Conservation (phyloP, 352 stramenopile genomes). For the Phytophthora pseudosyringae region DNA sequence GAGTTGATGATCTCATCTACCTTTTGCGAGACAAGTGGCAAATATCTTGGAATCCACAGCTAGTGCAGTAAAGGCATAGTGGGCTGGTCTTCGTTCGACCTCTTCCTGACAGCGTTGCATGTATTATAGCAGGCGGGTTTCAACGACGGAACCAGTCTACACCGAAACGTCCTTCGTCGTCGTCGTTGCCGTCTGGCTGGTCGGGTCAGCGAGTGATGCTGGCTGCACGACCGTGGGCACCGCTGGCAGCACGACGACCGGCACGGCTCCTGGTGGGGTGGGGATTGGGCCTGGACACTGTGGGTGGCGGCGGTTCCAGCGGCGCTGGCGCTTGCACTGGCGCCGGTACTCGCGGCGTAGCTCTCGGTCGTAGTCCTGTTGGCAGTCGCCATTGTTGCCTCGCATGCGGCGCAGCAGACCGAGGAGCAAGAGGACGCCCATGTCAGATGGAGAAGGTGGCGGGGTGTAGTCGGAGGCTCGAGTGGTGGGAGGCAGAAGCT, state of each 20-base stretch:
- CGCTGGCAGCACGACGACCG: background rate
- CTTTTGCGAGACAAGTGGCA: no score
- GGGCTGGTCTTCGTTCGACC: no score
- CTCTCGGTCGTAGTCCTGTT: slow-evolving; percentile 30
- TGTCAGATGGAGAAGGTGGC: slow-evolving; percentile 1
- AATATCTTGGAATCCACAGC: no score
- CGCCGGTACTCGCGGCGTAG: slow-evolving; percentile 25
- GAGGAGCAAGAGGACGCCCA: slow-evolving; percentile 27
- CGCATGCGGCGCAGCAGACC: slow-evolving; percentile 24
- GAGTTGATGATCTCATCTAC: no score
- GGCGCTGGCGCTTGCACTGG: slow-evolving; percentile 29
- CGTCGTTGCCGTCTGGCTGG: background rate
- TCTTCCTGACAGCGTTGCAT: no score
- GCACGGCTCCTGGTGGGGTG: background rate
- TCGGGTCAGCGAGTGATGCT: no score
- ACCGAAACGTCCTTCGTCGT: background rate
- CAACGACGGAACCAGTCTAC: background rate
- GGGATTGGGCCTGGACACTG: slow-evolving; percentile 11
- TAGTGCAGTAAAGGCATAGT: no score
- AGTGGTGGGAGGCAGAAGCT: slow-evolving; percentile 15
- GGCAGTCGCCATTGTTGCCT: slow-evolving; percentile 10
- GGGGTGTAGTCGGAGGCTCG: no score
- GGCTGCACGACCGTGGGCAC: background rate
- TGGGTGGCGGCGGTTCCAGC: slow-evolving; percentile 25
- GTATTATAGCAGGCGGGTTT: no score